Base-by-base conservation (phyloP, 768 basidiomycete species). In the Lactifluus pinguis region DNA sequence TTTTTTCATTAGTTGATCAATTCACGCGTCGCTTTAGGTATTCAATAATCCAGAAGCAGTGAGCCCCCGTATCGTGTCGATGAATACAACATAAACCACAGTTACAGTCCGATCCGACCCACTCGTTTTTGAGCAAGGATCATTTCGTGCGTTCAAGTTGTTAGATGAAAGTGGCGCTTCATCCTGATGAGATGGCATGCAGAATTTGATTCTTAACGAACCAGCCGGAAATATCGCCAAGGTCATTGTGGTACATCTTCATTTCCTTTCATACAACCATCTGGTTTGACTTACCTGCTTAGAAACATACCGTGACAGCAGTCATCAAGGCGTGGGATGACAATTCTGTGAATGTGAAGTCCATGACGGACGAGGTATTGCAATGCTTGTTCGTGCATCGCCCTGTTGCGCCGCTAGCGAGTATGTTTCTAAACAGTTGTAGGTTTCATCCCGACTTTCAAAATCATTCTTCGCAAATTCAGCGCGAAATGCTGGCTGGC, bases 381-480 rank as follows among this genome's bases (percentile, higher is more conserved):
- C 78, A 84, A 63, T 84, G 83, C 76, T 68, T 90, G 87, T 87
- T 68, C 38, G 83, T 51, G 29, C 14, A 25, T 39, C 49, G 55
- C 45, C 50, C 4, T 19, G 4, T n/a, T 14, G 7, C 21, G 25
- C 21, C 14, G 3, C 29, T 14, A 13, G 38, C 45, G n/a, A 14
- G 41, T 10, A 6, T 36, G 21, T 25, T 32, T 41, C 13, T 54
- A 25, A 42, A 30, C 13, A 41, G 48, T 41, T 49, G 9, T 52
- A 89, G 89, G 25, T 91, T 92, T 79, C 90, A 93, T 70, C 90
- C 91, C 15, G 85, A 89, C 64, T 93, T 91, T 77, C 83, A 86
- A 69, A 79, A 85, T 68, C 68, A 71, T 36, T 71, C 75, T 63
- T 87, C 85, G 1, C 77, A 79, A 61, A 76, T 92, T 36, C 90